Evolutionary conservation across 75 land plant genomes (phyloP).

Genomic region (Cryptomeria japonica): DNA sequence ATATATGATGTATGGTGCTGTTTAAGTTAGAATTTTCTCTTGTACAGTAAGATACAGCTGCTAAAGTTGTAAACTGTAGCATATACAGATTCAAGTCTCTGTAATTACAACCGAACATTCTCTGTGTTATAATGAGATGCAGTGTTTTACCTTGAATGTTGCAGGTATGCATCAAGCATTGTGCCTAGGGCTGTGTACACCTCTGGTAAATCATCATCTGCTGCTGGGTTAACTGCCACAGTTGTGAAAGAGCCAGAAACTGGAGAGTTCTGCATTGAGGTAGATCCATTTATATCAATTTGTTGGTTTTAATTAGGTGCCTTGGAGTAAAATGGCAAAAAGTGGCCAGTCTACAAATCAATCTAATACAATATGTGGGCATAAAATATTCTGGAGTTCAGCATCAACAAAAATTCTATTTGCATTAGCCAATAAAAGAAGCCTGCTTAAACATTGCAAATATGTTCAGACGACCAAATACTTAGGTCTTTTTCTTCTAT

Average conservation of each 20-base stretch:
- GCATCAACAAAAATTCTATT: not conserved
- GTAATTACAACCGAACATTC: not conserved
- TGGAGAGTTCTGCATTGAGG: slow-evolving; percentile 99
- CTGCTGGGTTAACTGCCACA: slow-evolving; percentile 97
- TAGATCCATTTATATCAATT: slow-evolving; percentile 15
- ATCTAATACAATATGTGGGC: not conserved
- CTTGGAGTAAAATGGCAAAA: not conserved
- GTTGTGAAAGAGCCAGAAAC: slow-evolving; percentile 99
- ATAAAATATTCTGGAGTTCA: not conserved
- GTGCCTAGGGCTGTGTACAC: slow-evolving; percentile 96
- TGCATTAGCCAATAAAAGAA: not conserved
- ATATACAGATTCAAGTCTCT: not conserved
- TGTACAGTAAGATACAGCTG: not conserved
- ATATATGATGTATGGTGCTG: not conserved
- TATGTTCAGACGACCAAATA: not conserved
- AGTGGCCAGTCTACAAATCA: not conserved
- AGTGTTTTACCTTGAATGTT: not conserved
- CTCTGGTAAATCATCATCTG: slow-evolving; percentile 95
- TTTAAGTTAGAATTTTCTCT: not conserved
- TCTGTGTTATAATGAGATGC: not conserved
- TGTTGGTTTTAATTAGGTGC: not conserved
- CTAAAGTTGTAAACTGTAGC: not conserved
- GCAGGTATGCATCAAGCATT: slow-evolving; percentile 77
- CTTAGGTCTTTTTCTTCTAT: not conserved
- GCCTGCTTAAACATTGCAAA: not conserved